Conservation (phyloP, 1,139 yeast species). For the Saccharomyces hybrid region DNA sequence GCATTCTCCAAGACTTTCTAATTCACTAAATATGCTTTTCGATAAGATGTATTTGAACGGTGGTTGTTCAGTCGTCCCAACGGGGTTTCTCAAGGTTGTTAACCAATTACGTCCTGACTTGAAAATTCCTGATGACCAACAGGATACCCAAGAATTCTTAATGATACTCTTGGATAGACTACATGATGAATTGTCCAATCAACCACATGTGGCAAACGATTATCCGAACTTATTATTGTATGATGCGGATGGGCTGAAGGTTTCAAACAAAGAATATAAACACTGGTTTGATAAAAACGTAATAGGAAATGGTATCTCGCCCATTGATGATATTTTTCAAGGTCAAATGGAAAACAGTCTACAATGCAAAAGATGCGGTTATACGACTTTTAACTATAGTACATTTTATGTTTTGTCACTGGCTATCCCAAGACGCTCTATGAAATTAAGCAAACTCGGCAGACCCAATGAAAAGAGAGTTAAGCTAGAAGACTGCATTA, state of each 20-base stretch:
- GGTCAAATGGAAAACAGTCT: slow-evolving; percentile 63
- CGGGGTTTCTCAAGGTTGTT: slow-evolving; percentile 51
- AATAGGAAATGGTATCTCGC: slow-evolving; percentile 54
- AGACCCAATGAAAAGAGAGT: slow-evolving; percentile 33
- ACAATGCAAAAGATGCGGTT: slow-evolving; percentile 57
- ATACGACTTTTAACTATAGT: slow-evolving; percentile 49
- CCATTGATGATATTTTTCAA: slow-evolving; percentile 55
- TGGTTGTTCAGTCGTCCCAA: slow-evolving; percentile 57
- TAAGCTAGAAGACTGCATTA: slow-evolving; percentile 54
- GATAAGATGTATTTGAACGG: slow-evolving; percentile 44
- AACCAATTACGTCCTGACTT: slow-evolving; percentile 54
- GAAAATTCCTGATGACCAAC: slow-evolving; percentile 64
- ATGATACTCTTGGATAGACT: slow-evolving; percentile 57
- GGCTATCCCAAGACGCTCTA: slow-evolving; percentile 45
- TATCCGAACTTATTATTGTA: slow-evolving; percentile 34
- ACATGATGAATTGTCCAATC: slow-evolving; percentile 56
- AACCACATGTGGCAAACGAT: slow-evolving; percentile 34
- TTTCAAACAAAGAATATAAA: slow-evolving; percentile 42
- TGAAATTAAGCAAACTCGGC: slow-evolving; percentile 21
- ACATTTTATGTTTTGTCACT: slow-evolving; percentile 59
- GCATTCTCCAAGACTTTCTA: slow-evolving; percentile 34
- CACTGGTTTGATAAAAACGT: slow-evolving; percentile 52
- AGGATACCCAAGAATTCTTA: slow-evolving; percentile 71
- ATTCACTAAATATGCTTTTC: slow-evolving; percentile 46
- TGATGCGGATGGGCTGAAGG: slow-evolving; percentile 33